Evolutionary conservation across 345 rosid genomes (phyloP).

Genomic region (Brassica cretica): DNA sequence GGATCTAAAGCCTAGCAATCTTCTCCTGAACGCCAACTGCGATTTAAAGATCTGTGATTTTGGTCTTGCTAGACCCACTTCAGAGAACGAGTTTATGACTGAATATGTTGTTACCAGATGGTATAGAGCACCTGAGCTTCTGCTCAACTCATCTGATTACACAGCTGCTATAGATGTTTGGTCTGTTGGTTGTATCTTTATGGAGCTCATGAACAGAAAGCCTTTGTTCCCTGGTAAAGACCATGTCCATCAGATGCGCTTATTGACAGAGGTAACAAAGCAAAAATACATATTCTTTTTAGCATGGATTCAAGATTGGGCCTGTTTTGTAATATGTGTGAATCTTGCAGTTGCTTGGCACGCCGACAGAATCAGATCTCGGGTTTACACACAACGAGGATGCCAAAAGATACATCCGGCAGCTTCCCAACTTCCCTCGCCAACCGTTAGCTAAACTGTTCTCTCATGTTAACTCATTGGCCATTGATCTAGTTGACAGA

Average conservation of each 20-base stretch:
- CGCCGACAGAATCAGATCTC: slow-evolving; percentile 87
- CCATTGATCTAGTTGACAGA: slow-evolving; percentile 80
- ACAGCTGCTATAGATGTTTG: slow-evolving; percentile 95
- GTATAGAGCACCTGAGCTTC: slow-evolving; percentile 96
- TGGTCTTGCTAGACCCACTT: slow-evolving; percentile 86
- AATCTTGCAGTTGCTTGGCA: slow-evolving; percentile 80
- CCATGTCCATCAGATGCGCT: slow-evolving; percentile 92
- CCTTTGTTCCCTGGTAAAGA: slow-evolving; percentile 96
- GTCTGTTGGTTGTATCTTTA: slow-evolving; percentile 97
- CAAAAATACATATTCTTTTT: not conserved
- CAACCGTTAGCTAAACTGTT: slow-evolving; percentile 62
- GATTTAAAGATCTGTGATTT: slow-evolving; percentile 94
- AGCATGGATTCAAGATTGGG: not conserved
- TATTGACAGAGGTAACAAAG: slow-evolving; percentile 81
- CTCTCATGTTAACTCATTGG: slow-evolving; percentile 75
- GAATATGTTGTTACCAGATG: slow-evolving; percentile 99
- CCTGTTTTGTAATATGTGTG: slow-evolving; percentile 18
- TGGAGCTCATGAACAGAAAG: slow-evolving; percentile 96
- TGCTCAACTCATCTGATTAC: slow-evolving; percentile 86
- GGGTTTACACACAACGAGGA: slow-evolving; percentile 86
- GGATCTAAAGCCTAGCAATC: slow-evolving; percentile 93
- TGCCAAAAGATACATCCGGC: slow-evolving; percentile 77
- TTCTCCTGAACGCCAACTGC: slow-evolving; percentile 80
- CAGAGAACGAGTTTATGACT: slow-evolving; percentile 95
- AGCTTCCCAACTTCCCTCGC: slow-evolving; percentile 69